Base-by-base conservation (phyloP, 192 early-diverging fungal genomes). In the Coemansia aciculifera region DNA sequence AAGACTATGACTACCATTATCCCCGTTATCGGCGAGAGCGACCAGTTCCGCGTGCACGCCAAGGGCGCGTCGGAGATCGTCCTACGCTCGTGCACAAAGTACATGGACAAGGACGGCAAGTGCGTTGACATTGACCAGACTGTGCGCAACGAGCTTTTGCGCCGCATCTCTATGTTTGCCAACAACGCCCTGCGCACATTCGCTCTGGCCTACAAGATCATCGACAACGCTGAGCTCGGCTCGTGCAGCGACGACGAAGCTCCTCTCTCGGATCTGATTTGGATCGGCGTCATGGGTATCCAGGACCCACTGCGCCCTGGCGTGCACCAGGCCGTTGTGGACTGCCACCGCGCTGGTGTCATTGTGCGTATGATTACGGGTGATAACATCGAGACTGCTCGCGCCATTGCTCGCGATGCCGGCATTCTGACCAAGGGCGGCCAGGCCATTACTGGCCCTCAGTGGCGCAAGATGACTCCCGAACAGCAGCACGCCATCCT, bases 361-460 rank as follows among this genome's bases (percentile, higher is more conserved):
- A 87, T 91, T 79, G 94, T 99, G 54, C 91, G 96, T 9, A 99
- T 99, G 98, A 95, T 99, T n/a, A 99, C 98, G 0, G 98, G 98
- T 59, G 98, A 99, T 84, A 97, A 97, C 73, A 64, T 94, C 44
- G 79, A 90, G 1, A 99, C 98, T 1, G 98, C 98, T 2, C 88
- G 90, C 48, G 90, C 94, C 8, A 99, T 99, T 78, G 98, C 97
- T 38, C 95, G 95, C 64, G 94, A 93, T 32, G 98, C 98, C 52
- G 91, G 91, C 56, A 91, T 90, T 13, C 86, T 86, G 19, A 83
- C 84, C 2, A 74, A 71, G 74, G 92, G 91, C 59, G 96, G 95
- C 24, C 86, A 94, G 37, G 90, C 93, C 52, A 94, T 99, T 87
- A 95, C 97, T 68, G 98, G 98, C 1, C 94, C 94, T 36, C 87